Evolutionary conservation across 805 yeast genomes (phyloP).

Genomic region (Starmerella riodocensis): DNA sequence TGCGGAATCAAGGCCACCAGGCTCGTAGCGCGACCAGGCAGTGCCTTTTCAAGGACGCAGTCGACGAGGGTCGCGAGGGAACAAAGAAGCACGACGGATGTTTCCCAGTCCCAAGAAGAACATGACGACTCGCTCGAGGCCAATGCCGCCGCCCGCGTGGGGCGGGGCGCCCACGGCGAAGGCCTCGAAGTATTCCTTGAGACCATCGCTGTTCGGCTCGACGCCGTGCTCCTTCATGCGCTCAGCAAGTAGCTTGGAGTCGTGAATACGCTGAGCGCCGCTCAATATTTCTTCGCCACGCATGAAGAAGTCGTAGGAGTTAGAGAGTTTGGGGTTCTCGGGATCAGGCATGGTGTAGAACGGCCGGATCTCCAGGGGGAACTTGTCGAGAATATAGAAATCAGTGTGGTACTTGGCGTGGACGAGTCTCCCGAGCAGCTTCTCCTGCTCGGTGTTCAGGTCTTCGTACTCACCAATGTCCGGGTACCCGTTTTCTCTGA

Average conservation of each 20-base stretch:
- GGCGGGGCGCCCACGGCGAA: conserved; percentile 94
- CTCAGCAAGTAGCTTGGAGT: conserved; percentile 64
- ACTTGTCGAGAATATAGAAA: conserved; percentile 93
- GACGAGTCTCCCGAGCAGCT: conserved; percentile 77
- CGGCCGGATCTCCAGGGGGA: conserved; percentile 94
- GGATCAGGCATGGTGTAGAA: conserved; percentile 99
- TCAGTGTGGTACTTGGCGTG: conserved; percentile 93
- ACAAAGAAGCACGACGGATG: conserved; percentile 94
- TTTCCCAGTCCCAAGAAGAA: conserved; percentile 93
- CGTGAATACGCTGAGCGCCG: conserved; percentile 99
- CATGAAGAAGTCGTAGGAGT: conserved; percentile 99
- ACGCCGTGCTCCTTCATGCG: conserved; percentile 77
- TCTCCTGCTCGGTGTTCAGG: conserved; percentile 87
- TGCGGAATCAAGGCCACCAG: no score
- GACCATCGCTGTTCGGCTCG: conserved; percentile 67
- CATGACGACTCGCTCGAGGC: conserved; percentile 97
- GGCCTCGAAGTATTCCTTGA: conserved; percentile 83
- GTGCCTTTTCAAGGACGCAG: conserved; percentile 48
- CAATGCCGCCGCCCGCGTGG: conserved; percentile 99
- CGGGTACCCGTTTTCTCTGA: conserved; percentile 76
- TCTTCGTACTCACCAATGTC: conserved; percentile 72
- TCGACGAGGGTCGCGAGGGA: conserved; percentile 98
- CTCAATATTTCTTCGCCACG: conserved; percentile 98
- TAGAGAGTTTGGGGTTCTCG: conserved; percentile 79
- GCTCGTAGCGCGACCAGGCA: no score